phyloP scores from a whole-genome alignment of 306 rosid species.

The Mucuna pruriens region DNA sequence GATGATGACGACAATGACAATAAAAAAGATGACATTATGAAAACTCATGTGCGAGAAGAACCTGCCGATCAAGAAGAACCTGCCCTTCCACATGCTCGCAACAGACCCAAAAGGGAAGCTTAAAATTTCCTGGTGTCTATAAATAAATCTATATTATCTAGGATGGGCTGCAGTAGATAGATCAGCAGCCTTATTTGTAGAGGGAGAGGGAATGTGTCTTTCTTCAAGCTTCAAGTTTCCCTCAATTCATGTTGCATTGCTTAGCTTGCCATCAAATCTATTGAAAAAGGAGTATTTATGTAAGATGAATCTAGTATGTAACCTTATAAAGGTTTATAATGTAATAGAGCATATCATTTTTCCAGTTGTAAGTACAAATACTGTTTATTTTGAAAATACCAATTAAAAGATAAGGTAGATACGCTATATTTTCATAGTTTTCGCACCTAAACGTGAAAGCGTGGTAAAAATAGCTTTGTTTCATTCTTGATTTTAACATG shows the following conservation, averaged over 20 bases:
- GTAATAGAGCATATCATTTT: not conserved
- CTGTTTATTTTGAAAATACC: constrained; percentile 15
- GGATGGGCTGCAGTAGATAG: constrained; percentile 13
- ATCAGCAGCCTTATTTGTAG: constrained; percentile 16
- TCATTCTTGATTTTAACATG: constrained; percentile 1
- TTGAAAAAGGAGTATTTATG: constrained; percentile 25
- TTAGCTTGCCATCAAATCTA: constrained; percentile 6
- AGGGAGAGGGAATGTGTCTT: constrained; percentile 19
- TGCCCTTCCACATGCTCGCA: constrained; percentile 69
- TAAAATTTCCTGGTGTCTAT: constrained; percentile 26
- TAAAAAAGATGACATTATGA: constrained; percentile 26
- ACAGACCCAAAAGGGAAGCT: constrained; percentile 82
- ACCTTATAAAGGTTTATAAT: constrained; percentile 13
- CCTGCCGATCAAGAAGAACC: constrained; percentile 62
- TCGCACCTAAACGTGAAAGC: not conserved
- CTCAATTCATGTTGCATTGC: constrained; percentile 4
- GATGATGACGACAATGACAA: constrained; percentile 24
- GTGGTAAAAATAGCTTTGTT: not conserved
- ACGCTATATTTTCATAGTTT: not conserved
- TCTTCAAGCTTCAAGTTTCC: constrained; percentile 33
- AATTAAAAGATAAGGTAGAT: constrained; percentile 4
- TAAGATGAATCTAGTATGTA: constrained; percentile 15
- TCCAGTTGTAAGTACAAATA: constrained; percentile 28
- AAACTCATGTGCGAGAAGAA: constrained; percentile 51
- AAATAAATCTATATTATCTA: not conserved